Base-by-base conservation (phyloP, 352 stramenopile species). In the Globisporangium uncinulatum region DNA sequence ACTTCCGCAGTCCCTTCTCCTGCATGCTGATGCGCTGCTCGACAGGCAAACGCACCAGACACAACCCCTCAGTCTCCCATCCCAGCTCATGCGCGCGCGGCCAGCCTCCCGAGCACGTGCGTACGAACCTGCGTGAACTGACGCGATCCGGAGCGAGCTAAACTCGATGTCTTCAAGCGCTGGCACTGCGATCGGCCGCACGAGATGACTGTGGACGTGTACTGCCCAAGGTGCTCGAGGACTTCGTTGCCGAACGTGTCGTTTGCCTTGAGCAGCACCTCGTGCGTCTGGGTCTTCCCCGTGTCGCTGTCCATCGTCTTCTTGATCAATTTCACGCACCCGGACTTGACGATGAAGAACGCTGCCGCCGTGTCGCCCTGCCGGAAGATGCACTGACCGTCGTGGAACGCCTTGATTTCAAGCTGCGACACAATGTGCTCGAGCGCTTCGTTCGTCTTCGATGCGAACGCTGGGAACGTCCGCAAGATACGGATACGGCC, bases 341-440 rank as follows among this genome's bases (percentile, higher is more conserved):
- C 82, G 0, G 74, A 85, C 46, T 88, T 87, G 51, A 92, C 79
- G 47, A 92, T 92, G 55, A 81, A 92, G 67, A 90, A 87, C 20
- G 78, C 73, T 8, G 69, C 60, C 2, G 79, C 82, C 5, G 65
- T 65, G 54, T 87, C 76, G 4, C 72, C 74, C 45, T 83, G 69
- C 9, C 67, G 67, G 44, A 71, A 80, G 36, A 92, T 84, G 46
- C 77, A 86, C 51, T 89, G 74, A 1, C 68, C 67, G 54, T 89
- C 73, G 32, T 85, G 71, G 59, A 86, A 89, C 19, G 79, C 76
- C 63, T 87, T 86, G 62, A 89, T 90, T 53, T 92, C 82, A 3
- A 92, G 72, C 56, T 87, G 74, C 11, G 75, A 86, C 29, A 87
- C 73, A n/a, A 86, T 62, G 29, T 79, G 71, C n/a, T 90, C 79